These are phyloP conservation scores for Pseudogymnoascus sp. DNA, from an alignment of 2,329 filamentous ascomycete species.

Conservation along the genomic window DNA sequence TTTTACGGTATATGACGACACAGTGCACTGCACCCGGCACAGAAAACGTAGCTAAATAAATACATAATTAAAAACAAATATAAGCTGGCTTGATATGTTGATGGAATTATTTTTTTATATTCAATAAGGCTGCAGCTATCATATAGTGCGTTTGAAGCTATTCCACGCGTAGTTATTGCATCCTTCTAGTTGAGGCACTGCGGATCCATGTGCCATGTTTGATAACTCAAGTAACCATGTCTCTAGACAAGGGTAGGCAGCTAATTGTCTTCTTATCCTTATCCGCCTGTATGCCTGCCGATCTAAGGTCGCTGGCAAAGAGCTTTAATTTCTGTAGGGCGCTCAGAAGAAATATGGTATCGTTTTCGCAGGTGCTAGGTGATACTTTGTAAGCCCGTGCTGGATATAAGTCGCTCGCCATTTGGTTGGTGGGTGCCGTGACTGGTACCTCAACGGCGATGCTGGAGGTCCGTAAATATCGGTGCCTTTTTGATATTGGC, in stretches of 20 bases:
- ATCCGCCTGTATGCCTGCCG: background rate
- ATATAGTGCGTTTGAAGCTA: background rate
- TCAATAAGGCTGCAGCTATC: background rate
- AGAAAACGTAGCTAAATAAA: background rate
- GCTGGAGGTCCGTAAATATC: background rate
- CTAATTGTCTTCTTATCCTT: background rate
- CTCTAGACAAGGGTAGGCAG: background rate
- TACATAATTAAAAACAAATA: background rate
- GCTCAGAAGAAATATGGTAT: background rate
- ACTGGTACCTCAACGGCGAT: background rate
- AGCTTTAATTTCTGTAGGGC: background rate
- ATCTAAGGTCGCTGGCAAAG: background rate
- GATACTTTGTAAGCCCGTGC: background rate
- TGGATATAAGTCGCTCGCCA: background rate
- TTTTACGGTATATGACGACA: slow-evolving; percentile 6
- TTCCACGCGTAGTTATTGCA: background rate
- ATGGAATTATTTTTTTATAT: background rate
- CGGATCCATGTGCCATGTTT: background rate
- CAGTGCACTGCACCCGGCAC: background rate
- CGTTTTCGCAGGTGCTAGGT: background rate
- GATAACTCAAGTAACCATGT: background rate
- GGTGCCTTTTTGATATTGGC: background rate
- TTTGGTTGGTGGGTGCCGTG: background rate
- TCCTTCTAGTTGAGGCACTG: background rate
- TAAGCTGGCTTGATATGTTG: background rate